Percentiles rank a stretch among this genome's conserved stretches.
Evolutionary conservation across 257 asterid species (phyloP).

Genomic region (Anisodus tanguticus): DNA sequence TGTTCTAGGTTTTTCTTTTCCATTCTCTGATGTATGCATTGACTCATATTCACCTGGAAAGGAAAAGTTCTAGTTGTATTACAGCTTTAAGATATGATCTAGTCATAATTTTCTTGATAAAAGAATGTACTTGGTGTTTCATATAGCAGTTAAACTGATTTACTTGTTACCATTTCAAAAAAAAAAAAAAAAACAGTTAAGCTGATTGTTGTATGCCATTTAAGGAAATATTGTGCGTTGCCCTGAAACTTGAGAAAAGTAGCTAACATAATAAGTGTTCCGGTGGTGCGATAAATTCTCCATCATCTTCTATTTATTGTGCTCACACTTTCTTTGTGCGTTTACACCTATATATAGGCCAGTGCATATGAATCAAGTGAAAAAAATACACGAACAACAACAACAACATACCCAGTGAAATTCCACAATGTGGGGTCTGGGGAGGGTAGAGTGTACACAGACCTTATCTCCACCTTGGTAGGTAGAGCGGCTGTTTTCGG

Average conservation of each 20-base stretch:
- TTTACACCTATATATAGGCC: not conserved
- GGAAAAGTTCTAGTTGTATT: not conserved
- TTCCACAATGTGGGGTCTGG: too few species aligned
- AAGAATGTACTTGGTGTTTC: not conserved
- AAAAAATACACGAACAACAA: not conserved
- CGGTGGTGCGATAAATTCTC: not conserved
- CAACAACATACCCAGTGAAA: too few species aligned
- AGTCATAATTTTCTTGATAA: constrained; percentile 20
- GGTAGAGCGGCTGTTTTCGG: too few species aligned
- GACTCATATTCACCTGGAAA: not conserved
- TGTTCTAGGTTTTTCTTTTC: constrained; percentile 26
- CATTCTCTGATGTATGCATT: not conserved
- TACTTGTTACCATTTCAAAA: too few species aligned
- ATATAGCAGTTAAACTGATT: not conserved
- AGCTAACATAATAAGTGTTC: not conserved
- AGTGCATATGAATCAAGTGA: constrained; percentile 11
- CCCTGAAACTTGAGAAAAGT: constrained; percentile 2
- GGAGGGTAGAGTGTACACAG: too few species aligned
- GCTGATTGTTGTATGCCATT: constrained; percentile 1
- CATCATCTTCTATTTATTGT: not conserved
- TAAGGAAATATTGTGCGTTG: not conserved
- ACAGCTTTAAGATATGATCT: constrained; percentile 1
- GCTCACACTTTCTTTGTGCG: not conserved
- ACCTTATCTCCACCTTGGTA: too few species aligned
- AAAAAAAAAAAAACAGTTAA: too few species aligned